phyloP scores from a whole-genome alignment of 208 protist genomes.

The Strigomonas galati region DNA sequence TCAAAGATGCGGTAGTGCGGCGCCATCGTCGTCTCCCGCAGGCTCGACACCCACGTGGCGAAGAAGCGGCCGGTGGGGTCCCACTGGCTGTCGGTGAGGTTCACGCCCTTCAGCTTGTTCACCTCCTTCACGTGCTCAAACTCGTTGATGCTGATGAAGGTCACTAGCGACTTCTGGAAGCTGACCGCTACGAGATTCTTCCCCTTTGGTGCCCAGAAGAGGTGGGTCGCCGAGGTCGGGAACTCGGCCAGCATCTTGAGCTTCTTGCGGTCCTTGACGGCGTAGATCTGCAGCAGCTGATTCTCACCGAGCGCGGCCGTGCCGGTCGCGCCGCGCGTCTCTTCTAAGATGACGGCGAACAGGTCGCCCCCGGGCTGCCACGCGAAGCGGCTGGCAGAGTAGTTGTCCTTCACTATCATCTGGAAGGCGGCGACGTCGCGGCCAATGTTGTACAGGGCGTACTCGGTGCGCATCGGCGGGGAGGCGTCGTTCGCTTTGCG shows the following conservation, averaged over 20 bases:
- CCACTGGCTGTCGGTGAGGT: slow-evolving; percentile 81
- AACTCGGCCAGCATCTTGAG: slow-evolving; percentile 67
- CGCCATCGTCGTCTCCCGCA: slow-evolving; percentile 46
- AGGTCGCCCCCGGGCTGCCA: slow-evolving; percentile 84
- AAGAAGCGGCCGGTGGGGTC: slow-evolving; percentile 90
- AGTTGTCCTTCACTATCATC: slow-evolving; percentile 64
- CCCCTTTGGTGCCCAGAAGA: slow-evolving; percentile 85
- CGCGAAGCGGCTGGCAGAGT: slow-evolving; percentile 73
- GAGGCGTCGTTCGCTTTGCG: no score
- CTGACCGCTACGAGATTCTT: slow-evolving; percentile 67
- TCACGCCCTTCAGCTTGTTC: slow-evolving; percentile 47
- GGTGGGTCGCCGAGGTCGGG: slow-evolving; percentile 49
- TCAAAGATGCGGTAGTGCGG: slow-evolving; percentile 86
- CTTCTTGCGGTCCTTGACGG: slow-evolving; percentile 64
- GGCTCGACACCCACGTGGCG: slow-evolving; percentile 74
- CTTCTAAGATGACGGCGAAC: slow-evolving; percentile 74
- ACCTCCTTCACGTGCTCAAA: slow-evolving; percentile 59
- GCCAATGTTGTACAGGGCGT: slow-evolving; percentile 72
- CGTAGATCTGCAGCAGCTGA: slow-evolving; percentile 69
- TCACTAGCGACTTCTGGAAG: slow-evolving; percentile 80
- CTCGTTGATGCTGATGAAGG: slow-evolving; percentile 80
- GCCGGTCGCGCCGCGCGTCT: slow-evolving; percentile 28
- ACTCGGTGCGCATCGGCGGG: slow-evolving; percentile 37
- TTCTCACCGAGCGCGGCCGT: slow-evolving; percentile 45
- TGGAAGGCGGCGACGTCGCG: slow-evolving; percentile 59